Conservation (phyloP, 2,329 filamentous ascomycete species). For the Nemania serpens region DNA sequence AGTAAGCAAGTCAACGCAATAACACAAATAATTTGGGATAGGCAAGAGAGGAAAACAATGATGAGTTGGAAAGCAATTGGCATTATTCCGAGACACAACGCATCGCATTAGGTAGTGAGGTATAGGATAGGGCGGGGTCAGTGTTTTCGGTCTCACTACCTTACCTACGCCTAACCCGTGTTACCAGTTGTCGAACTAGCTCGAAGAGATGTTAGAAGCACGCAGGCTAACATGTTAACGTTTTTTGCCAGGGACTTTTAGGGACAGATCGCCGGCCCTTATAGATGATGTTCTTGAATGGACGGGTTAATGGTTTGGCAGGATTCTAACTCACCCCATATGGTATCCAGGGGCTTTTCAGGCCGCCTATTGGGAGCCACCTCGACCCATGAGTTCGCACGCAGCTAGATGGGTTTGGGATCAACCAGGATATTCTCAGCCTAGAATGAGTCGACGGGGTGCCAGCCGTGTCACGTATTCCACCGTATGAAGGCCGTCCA, state of each 20-base stretch:
- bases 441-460: constrained; percentile 26
- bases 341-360: too few species aligned
- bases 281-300: too few species aligned
- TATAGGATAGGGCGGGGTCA: not conserved
- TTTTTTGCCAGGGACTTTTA: not conserved
- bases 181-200: not conserved
- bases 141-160: not conserved
- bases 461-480: not conserved
- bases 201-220: not conserved
- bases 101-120: not conserved
- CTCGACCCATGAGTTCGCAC: not conserved
- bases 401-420: constrained; percentile 16
- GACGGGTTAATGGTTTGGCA: too few species aligned
- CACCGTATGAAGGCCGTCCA: constrained; percentile 16
- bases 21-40: not conserved
- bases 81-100: not conserved
- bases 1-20: not conserved
- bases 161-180: too few species aligned
- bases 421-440: constrained; percentile 25
- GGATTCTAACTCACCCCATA: too few species aligned
- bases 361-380: too few species aligned
- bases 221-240: not conserved
- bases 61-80: not conserved
- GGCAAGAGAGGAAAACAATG: not conserved
- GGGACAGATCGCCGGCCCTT: too few species aligned